These are phyloP conservation scores for Exophiala xenobiotica DNA, from an alignment of 2,329 filamentous ascomycete species.

Conservation along the genomic window DNA sequence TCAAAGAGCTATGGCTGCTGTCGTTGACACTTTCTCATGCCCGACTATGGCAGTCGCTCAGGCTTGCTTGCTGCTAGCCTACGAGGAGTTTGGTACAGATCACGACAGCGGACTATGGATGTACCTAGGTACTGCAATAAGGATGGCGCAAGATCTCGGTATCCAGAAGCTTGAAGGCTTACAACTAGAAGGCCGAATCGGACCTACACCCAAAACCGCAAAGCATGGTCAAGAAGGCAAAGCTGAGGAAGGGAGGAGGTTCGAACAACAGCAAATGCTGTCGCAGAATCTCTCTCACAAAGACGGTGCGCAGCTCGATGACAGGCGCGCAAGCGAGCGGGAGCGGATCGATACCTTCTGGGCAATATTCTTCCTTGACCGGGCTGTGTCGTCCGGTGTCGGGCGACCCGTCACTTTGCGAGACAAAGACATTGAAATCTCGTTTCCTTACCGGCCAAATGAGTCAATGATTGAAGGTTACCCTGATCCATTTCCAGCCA, in stretches of 20 bases:
- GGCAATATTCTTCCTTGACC: slow-evolving; percentile 84
- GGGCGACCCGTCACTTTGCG: slow-evolving; percentile 79
- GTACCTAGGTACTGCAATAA: slow-evolving; percentile 84
- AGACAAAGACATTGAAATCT: slow-evolving; percentile 81
- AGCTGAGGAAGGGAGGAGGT: slow-evolving; percentile 45
- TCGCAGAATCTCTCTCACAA: slow-evolving; percentile 23
- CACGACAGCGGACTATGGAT: slow-evolving; percentile 91
- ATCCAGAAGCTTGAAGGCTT: slow-evolving; percentile 79
- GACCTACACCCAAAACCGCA: slow-evolving; percentile 57
- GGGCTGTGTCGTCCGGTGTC: slow-evolving; percentile 83
- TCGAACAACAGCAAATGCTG: slow-evolving; percentile 36
- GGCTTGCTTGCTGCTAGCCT: slow-evolving; percentile 78
- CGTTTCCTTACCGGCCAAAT: slow-evolving; percentile 61
- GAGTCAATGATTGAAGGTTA: slow-evolving; percentile 59
- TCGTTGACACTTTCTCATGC: slow-evolving; percentile 78
- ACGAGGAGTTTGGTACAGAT: slow-evolving; percentile 84
- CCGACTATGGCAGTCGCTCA: slow-evolving; percentile 82
- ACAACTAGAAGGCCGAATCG: slow-evolving; percentile 54
- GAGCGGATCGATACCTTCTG: slow-evolving; percentile 86
- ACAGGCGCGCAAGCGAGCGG: slow-evolving; percentile 63
- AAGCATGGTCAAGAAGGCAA: slow-evolving; percentile 45
- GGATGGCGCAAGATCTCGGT: slow-evolving; percentile 76
- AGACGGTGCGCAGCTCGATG: slow-evolving; percentile 29
- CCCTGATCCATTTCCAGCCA: slow-evolving; percentile 75
- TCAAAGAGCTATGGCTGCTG: slow-evolving; percentile 76